These are phyloP conservation scores for Eleusine coracana DNA, from an alignment of 176 grass and related monocot genomes.

Conservation along the genomic window DNA sequence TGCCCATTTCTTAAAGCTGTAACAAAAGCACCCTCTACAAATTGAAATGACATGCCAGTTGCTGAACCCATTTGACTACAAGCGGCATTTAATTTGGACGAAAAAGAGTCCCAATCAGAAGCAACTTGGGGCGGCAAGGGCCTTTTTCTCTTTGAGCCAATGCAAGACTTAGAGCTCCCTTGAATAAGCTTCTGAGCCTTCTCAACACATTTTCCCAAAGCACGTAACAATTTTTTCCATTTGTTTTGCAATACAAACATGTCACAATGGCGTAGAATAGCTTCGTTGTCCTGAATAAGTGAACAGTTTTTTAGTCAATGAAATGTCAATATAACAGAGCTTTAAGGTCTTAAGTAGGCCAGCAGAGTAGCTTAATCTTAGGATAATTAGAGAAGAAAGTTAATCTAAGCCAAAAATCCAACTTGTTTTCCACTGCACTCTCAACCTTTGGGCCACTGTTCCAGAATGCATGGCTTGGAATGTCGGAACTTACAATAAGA, in stretches of 20 bases:
- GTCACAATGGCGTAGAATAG: conserved; percentile 45
- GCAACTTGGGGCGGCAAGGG: conserved; percentile 45
- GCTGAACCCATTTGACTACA: conserved; percentile 56
- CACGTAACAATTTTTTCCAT: conserved; percentile 70
- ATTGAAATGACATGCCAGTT: conserved; percentile 72
- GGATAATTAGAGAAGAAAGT: neutral
- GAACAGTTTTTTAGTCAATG: conserved; percentile 15
- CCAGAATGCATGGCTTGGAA: conserved; percentile 11
- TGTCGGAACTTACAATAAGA: neutral
- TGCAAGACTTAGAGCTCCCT: conserved; percentile 24
- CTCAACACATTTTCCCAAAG: conserved; percentile 37
- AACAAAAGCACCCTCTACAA: conserved; percentile 94
- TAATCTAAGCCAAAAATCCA: neutral
- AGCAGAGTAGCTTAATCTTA: conserved; percentile 10
- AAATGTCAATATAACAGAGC: conserved; percentile 3
- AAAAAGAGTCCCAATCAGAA: conserved; percentile 71
- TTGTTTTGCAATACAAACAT: conserved; percentile 58
- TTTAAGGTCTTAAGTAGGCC: neutral
- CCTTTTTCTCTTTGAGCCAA: conserved; percentile 85
- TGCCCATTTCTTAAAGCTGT: conserved; percentile 82
- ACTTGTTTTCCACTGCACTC: neutral
- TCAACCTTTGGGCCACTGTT: neutral
- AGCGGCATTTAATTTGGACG: conserved; percentile 52
- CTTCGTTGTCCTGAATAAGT: conserved; percentile 67
- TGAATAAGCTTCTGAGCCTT: conserved; percentile 41